Conservation (phyloP, 768 basidiomycete species). For the Kwoniella sp. region DNA sequence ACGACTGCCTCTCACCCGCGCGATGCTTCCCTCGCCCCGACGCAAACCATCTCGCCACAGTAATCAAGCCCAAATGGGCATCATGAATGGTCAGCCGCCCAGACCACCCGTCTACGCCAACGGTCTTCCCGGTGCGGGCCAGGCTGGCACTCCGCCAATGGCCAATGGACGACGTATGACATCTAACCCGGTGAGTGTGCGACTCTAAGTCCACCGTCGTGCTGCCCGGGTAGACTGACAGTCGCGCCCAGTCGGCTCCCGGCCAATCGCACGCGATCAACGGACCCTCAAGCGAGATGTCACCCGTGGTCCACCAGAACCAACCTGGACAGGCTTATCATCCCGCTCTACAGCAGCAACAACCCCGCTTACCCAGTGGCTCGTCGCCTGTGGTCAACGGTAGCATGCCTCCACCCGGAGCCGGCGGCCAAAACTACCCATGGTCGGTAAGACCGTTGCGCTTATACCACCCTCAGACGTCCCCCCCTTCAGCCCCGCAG, state of each 20-base stretch:
- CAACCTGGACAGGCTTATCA: neutral
- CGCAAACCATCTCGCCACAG: slow-evolving; percentile 17
- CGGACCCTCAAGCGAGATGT: neutral
- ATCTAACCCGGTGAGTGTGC: slow-evolving; percentile 26
- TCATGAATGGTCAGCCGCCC: slow-evolving; percentile 12
- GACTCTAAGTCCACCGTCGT: neutral
- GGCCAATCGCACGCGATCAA: slow-evolving; percentile 5
- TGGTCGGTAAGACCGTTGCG: slow-evolving; percentile 38
- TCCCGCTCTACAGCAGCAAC: slow-evolving; percentile 1
- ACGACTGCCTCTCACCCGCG: neutral
- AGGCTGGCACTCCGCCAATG: slow-evolving; percentile 24
- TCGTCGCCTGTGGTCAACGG: slow-evolving; percentile 7
- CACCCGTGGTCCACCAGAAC: neutral
- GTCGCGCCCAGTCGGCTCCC: neutral
- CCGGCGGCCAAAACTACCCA: slow-evolving; percentile 18
- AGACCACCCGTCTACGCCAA: slow-evolving; percentile 5
- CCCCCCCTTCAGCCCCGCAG: slow-evolving; percentile 58
- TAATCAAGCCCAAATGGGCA: slow-evolving; percentile 6
- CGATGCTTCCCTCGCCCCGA: slow-evolving; percentile 2
- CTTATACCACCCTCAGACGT: slow-evolving; percentile 17
- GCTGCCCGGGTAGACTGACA: neutral
- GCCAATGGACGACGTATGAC: slow-evolving; percentile 36
- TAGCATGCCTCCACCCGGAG: neutral
- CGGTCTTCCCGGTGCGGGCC: neutral
- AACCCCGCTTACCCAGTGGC: slow-evolving; percentile 4